Conservation (phyloP, 441 rosid species). For the Metrosideros polymorpha region DNA sequence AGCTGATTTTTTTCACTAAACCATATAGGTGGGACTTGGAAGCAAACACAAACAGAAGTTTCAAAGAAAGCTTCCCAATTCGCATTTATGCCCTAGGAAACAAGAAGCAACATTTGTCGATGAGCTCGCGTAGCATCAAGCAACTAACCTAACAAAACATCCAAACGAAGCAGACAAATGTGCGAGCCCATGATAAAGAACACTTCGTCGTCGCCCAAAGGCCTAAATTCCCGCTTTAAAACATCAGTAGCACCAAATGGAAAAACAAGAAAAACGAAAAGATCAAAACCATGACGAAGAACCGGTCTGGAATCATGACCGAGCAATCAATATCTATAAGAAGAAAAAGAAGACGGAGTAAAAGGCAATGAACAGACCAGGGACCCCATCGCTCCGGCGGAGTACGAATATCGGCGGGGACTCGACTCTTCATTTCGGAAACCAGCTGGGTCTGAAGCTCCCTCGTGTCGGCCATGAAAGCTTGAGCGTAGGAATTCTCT, state of each 20-base stretch:
- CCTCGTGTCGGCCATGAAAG: slow-evolving; percentile 75
- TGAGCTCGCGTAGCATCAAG: background rate
- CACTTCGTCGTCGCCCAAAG: background rate
- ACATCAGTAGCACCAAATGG: background rate
- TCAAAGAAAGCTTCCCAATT: background rate
- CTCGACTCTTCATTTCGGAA: slow-evolving; percentile 57
- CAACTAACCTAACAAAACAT: background rate
- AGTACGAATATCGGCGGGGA: slow-evolving; percentile 47
- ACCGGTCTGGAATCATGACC: background rate
- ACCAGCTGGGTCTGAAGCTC: slow-evolving; percentile 33
- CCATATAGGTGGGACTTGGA: background rate
- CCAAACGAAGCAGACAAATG: background rate
- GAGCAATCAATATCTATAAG: background rate
- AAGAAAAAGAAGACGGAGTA: background rate
- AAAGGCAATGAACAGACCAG: slow-evolving; percentile 38
- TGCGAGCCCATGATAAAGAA: background rate
- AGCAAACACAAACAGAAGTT: background rate
- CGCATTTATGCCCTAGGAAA: background rate
- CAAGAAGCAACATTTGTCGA: background rate
- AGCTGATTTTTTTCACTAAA: background rate
- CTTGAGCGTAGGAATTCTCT: slow-evolving; percentile 67
- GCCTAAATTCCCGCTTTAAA: background rate
- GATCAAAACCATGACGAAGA: background rate
- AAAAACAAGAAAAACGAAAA: background rate
- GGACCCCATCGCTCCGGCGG: slow-evolving; percentile 82